Percentiles rank a stretch among this genome's conserved stretches.
phyloP scores from a whole-genome alignment of 1,139 yeast species.

The Lodderomyces pseudojiufengensis region DNA sequence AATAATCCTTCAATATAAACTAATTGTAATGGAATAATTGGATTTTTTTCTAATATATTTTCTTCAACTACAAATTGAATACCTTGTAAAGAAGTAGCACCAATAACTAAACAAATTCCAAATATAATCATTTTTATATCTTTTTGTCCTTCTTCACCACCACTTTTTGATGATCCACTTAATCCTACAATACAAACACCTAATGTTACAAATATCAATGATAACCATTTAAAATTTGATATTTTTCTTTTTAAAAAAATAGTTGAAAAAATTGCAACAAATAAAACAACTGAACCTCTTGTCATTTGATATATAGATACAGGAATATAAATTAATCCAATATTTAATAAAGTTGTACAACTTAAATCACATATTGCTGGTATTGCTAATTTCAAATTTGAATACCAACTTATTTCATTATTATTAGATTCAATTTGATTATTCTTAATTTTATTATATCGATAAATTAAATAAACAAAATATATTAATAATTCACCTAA shows the following conservation, averaged over 20 bases:
- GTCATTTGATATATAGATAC: slow-evolving; percentile 88
- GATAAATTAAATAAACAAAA: slow-evolving; percentile 35
- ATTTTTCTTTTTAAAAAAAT: slow-evolving; percentile 56
- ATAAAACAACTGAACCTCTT: slow-evolving; percentile 71
- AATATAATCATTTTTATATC: slow-evolving; percentile 30
- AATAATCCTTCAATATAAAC: slow-evolving; percentile 76
- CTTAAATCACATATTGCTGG: slow-evolving; percentile 72
- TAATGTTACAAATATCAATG: slow-evolving; percentile 54
- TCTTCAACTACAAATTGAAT: slow-evolving; percentile 79
- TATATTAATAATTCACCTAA: slow-evolving; percentile 62
- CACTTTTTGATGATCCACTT: slow-evolving; percentile 47
- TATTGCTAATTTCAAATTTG: slow-evolving; percentile 36
- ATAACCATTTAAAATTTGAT: slow-evolving; percentile 64
- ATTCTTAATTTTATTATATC: slow-evolving; percentile 16
- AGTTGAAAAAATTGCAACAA: slow-evolving; percentile 72
- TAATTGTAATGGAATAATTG: slow-evolving; percentile 59
- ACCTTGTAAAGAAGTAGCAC: slow-evolving; percentile 68
- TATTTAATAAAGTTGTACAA: slow-evolving; percentile 72
- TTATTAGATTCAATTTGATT: slow-evolving; percentile 16
- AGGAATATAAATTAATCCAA: slow-evolving; percentile 73
- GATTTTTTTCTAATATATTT: slow-evolving; percentile 51
- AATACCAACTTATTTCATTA: slow-evolving; percentile 6
- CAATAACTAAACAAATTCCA: slow-evolving; percentile 57
- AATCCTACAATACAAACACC: slow-evolving; percentile 76
- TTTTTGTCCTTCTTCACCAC: slow-evolving; percentile 10